A percentile compares a stretch with the other conserved stretches of the same genome.
Conservation (phyloP, 129 eudicot species). For the Pulicaria dysenterica region DNA sequence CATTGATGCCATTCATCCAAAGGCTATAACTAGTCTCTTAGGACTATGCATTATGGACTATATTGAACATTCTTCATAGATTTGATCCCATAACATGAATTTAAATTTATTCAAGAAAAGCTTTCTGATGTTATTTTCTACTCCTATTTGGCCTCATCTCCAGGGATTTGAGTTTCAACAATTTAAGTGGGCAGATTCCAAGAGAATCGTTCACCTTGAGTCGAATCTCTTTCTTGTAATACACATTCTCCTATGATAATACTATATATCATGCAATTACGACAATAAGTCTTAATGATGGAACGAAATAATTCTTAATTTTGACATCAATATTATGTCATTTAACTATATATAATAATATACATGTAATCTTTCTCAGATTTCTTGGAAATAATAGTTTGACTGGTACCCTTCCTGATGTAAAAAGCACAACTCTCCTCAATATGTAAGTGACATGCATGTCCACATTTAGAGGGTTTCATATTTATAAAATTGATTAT, state of each 20-base stretch:
- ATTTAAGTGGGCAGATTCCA: slow-evolving; percentile 61
- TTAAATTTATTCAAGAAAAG: slow-evolving; percentile 12
- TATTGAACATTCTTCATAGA: too few relatives aligned
- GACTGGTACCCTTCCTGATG: slow-evolving; percentile 52
- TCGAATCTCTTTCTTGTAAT: slow-evolving; percentile 58
- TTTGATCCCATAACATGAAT: slow-evolving; percentile 14
- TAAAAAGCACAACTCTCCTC: slow-evolving; percentile 40
- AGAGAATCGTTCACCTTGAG: slow-evolving; percentile 49
- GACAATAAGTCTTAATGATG: neutral
- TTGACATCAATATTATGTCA: slow-evolving; percentile 1
- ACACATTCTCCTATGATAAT: slow-evolving; percentile 2
- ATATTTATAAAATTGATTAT: neutral
- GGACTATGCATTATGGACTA: too few relatives aligned
- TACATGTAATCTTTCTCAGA: slow-evolving; percentile 38
- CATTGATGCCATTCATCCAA: too few relatives aligned
- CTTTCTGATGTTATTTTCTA: neutral
- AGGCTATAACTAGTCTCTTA: too few relatives aligned
- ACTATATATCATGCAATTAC: slow-evolving; percentile 4
- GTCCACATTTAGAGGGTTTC: slow-evolving; percentile 3
- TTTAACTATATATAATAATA: neutral
- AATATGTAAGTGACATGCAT: slow-evolving; percentile 49
- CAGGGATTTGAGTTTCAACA: slow-evolving; percentile 92
- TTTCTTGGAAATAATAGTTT: slow-evolving; percentile 75
- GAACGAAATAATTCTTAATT: neutral
- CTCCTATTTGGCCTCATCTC: neutral